Evolutionary conservation across 2,329 filamentous ascomycete genomes (phyloP).

Genomic region (Diaporthe ilicicola): DNA sequence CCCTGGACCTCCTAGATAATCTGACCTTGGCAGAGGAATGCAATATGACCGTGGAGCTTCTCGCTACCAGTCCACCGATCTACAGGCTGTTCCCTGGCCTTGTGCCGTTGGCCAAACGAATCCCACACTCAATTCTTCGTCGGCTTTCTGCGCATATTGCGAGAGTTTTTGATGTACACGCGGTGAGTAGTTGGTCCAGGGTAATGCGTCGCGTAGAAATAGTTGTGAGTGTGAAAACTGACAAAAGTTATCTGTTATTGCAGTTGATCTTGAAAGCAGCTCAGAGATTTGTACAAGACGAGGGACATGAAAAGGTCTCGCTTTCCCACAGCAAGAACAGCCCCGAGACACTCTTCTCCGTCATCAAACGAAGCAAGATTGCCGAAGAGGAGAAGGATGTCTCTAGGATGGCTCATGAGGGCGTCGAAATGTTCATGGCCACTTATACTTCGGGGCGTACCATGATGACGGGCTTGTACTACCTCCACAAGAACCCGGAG

Average conservation of each 20-base stretch:
- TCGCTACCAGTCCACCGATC: not conserved
- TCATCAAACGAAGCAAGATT: not conserved
- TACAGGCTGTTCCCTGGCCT: not conserved
- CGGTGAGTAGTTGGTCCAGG: not conserved
- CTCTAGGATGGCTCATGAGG: not conserved
- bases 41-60: not conserved
- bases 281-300: not conserved
- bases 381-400: not conserved
- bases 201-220: too few relatives aligned
- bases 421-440: conserved; percentile 9
- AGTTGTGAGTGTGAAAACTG: too few relatives aligned
- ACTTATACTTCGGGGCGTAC: conserved; percentile 4
- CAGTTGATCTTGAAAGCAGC: conserved; percentile 4
- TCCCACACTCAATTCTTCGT: not conserved
- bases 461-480: not conserved
- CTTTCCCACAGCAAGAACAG: not conserved
- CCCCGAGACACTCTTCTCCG: conserved; percentile 1
- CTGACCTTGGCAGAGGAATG: not conserved
- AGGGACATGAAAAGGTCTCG: not conserved
- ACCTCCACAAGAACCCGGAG: not conserved
- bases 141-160: not conserved
- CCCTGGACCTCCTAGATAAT: not conserved
- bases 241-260: not conserved
- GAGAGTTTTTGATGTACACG: not conserved
- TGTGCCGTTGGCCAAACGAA: not conserved